These are phyloP conservation scores for Sugiyamaella pinicola DNA, from an alignment of 1,139 yeast genomes.

Conservation along the genomic window DNA sequence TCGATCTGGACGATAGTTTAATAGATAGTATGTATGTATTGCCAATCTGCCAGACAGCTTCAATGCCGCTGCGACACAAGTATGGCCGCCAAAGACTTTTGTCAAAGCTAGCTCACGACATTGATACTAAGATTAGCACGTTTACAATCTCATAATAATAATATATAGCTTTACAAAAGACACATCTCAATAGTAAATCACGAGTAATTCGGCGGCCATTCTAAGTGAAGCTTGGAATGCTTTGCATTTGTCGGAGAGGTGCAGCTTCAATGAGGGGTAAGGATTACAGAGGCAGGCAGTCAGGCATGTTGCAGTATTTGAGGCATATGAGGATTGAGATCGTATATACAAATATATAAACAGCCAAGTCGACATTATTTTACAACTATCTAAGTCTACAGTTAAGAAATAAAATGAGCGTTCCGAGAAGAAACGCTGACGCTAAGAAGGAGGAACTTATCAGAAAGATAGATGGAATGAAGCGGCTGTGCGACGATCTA, in stretches of 20 bases:
- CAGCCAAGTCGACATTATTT: neutral
- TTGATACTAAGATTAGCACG: neutral
- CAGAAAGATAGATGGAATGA: neutral
- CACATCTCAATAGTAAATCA: no score
- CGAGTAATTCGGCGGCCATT: neutral
- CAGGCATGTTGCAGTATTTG: neutral
- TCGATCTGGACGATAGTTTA: neutral
- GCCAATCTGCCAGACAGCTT: no score
- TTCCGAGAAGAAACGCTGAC: conserved; percentile 2
- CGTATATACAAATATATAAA: neutral
- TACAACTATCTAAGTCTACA: neutral
- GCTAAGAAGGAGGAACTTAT: conserved; percentile 6
- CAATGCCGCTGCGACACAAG: no score
- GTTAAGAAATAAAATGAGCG: neutral
- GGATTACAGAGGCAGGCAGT: neutral
- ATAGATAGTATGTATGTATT: neutral
- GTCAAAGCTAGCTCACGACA: neutral
- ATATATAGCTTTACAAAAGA: no score
- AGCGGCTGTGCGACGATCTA: neutral
- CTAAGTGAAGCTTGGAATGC: neutral
- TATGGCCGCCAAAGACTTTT: neutral
- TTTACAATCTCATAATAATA: no score
- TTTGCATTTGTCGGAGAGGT: neutral
- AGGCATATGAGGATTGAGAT: neutral
- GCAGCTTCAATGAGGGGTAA: neutral